Conservation (phyloP, 2,329 filamentous ascomycete genomes). For the Fonsecaea pedrosoi region DNA sequence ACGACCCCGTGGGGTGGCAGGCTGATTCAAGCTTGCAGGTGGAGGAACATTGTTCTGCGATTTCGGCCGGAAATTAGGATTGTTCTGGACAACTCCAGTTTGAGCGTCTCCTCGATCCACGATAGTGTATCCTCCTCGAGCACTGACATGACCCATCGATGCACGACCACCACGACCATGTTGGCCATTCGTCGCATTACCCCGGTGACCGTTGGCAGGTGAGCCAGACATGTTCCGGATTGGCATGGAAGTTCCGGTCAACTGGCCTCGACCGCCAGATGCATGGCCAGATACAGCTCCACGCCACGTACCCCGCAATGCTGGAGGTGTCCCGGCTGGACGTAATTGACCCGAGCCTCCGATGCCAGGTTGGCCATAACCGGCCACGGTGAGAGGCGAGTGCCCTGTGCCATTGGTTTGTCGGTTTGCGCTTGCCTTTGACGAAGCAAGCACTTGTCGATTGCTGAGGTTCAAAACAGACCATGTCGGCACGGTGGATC, state of each 20-base stretch:
- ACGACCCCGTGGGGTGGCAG: conserved; percentile 41
- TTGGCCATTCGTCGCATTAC: conserved; percentile 17
- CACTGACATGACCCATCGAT: conserved; percentile 23
- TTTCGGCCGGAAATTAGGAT: conserved; percentile 63
- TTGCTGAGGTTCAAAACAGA: conserved; percentile 86
- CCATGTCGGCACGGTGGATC: conserved; percentile 86
- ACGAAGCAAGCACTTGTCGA: conserved; percentile 74
- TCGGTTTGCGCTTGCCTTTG: conserved; percentile 49
- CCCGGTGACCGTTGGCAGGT: conserved; percentile 29
- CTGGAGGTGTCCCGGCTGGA: conserved; percentile 62
- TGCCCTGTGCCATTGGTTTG: conserved; percentile 61
- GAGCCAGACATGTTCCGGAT: conserved; percentile 31
- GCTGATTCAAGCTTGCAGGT: conserved; percentile 48
- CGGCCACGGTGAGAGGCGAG: conserved; percentile 60
- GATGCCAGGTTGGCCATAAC: conserved; percentile 64
- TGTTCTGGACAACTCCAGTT: conserved; percentile 61
- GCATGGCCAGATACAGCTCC: conserved; percentile 60
- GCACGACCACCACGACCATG: conserved; percentile 28
- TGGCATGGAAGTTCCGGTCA: conserved; percentile 28
- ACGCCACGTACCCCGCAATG: conserved; percentile 65
- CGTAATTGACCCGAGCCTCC: conserved; percentile 67
- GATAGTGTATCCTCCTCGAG: conserved; percentile 48
- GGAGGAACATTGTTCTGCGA: conserved; percentile 60
- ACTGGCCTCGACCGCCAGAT: conserved; percentile 35
- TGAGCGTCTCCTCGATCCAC: conserved; percentile 59